Evolutionary conservation across 257 asterid genomes (phyloP).

Genomic region (Solanum pennellii): DNA sequence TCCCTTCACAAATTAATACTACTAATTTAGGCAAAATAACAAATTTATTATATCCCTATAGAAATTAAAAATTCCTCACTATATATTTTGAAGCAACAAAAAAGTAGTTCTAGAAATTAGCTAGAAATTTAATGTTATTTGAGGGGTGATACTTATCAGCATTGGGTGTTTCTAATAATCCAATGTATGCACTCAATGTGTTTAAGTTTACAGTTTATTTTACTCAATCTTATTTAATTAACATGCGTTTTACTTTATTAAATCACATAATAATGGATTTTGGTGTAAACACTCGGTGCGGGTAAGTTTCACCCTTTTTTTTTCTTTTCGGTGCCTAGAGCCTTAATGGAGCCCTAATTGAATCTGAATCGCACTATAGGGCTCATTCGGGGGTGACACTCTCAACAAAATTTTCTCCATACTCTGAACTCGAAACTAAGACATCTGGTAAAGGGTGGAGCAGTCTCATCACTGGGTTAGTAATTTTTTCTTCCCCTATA

Average conservation of each 20-base stretch:
- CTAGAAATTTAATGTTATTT: background rate
- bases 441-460: background rate
- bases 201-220: too few relatives aligned
- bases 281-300: fast-evolving
- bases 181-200: too few relatives aligned
- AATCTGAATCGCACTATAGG: background rate
- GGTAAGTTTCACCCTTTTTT: too few relatives aligned
- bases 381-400: fast-evolving
- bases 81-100: background rate
- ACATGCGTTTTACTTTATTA: too few relatives aligned
- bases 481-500: background rate
- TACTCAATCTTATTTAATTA: too few relatives aligned
- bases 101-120: background rate
- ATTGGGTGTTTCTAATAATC: too few relatives aligned
- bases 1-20: background rate
- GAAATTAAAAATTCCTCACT: background rate
- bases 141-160: too few relatives aligned
- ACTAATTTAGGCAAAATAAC: background rate
- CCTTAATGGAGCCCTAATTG: background rate
- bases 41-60: background rate
- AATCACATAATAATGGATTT: too few relatives aligned
- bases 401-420: background rate
- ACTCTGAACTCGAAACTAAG: background rate
- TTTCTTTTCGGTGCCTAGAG: background rate
- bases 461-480: background rate